Base-by-base conservation (phyloP, 768 basidiomycete species). In the Tricholoma sp. region DNA sequence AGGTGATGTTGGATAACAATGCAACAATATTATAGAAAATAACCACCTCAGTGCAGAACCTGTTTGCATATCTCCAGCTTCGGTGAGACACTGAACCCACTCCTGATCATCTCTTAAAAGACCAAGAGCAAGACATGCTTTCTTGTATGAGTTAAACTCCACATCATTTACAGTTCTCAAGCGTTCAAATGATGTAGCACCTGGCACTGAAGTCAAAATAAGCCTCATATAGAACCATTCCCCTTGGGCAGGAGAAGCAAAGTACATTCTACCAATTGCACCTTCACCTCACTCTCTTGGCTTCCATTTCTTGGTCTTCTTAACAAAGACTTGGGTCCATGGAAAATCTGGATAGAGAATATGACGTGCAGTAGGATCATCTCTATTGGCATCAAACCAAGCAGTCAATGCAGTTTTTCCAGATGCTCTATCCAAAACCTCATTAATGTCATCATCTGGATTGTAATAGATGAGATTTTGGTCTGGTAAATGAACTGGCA, bases 71-170 rank as follows among this genome's bases (percentile, higher is more conserved):
- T 28, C 18, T 8, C 58, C 42, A 1, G 77, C 80, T 49, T 80
- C 77, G 17, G 64, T 7, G 1, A 77, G 58, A 56, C 77, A 79
- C 3, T 63, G 58, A 0, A 61, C 9, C 76, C 76, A 81, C 58
- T 82, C 79, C 0, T 64, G 59, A 63, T 82, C 75, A 70, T 80
- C 74, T 12, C 79, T 69, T 0, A 82, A 65, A 0, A 82, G 68
- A 0, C 77, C 78, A 2, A 56, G 55, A 17, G 73, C 73, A 18
- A 69, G 20, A 53, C 79, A 83, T 5, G 78, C 77, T 36, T 8
- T 12, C 36, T 12, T 36, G 36, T 36, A 36, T 36, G 36, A 36
- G 36, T 6, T 12, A 36, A 3, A 36, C 36, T 36, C 36, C 36
- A 36, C 36, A 36, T 12, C 36, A 36, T 36, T 12, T 3, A 36